Conservation (phyloP, 495 filamentous ascomycete species). For the Aspergillus carlsbadensis region DNA sequence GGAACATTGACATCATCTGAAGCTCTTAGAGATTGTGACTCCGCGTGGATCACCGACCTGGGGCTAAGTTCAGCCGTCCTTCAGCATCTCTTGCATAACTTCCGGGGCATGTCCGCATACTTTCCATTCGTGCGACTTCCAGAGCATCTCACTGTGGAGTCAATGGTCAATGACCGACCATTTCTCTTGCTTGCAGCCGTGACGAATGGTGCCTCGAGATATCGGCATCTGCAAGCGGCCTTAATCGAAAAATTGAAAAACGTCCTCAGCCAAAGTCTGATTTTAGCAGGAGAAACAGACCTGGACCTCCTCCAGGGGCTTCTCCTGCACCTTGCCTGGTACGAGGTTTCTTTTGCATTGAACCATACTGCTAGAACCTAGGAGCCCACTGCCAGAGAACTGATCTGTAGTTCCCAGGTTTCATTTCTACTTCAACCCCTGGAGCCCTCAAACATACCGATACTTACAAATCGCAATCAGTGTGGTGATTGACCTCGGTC, state of each 20-base stretch:
- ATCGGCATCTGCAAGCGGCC: neutral
- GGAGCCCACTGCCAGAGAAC: no score
- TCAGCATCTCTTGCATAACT: neutral
- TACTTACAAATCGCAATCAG: constrained; percentile 4
- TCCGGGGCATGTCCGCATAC: neutral
- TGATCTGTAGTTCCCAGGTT: no score
- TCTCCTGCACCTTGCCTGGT: constrained; percentile 3
- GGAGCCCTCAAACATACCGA: constrained; percentile 3
- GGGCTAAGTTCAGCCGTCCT: neutral
- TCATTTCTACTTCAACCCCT: constrained; percentile 3
- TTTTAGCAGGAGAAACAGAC: constrained; percentile 1
- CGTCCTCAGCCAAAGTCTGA: neutral
- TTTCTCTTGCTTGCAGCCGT: neutral
- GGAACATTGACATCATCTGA: no score
- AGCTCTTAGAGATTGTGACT: neutral
- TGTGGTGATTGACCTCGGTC: neutral
- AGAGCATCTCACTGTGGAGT: neutral
- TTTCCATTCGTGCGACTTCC: constrained; percentile 1
- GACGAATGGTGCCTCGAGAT: neutral
- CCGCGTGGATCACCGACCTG: neutral
- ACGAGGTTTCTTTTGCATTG: neutral
- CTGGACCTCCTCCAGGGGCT: constrained; percentile 2
- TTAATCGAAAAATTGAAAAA: neutral
- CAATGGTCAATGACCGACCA: neutral
- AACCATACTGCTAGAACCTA: no score